Base-by-base conservation (phyloP, 305 asterid species). In the Fraxinus platypoda region DNA sequence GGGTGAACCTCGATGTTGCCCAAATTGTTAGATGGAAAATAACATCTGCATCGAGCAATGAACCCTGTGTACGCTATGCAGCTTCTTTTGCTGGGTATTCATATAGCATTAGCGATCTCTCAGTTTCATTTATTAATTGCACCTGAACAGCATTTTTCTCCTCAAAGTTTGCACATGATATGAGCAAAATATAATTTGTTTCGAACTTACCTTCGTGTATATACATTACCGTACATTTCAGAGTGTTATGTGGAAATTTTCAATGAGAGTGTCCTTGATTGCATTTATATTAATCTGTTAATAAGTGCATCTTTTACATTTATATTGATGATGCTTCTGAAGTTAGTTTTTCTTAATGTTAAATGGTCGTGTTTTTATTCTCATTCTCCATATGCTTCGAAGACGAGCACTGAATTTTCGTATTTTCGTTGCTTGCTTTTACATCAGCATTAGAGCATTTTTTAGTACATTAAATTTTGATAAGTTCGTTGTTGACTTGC, bases 1-100 rank as follows among this genome's bases (percentile, higher is more conserved):
- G 88, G 81, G 92, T 92, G 86, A 83, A 87, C 88, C 97, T 96
- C 87, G 98, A 96, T 93, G 83, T 96, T 85, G 98, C 96, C 88
- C 99, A 92, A 88, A 90, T 96, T 80, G 97, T 94, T 75, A 90
- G 98, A 89, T 94, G 99, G 98, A 93, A 89, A 89, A 87, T 81
- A 52, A 91, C 98, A 19, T 83, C 87, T 78, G 82, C 88, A 0
- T 90, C 98, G 83, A 87, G 88, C 66, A 94, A 92, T 80, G 98
- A 96, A 87, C 95, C 98, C 79, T 91, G 84, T 88, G 94, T 91
- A 84, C 97, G 95, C 92, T 96, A 96, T 91, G 98, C 99, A 77
- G 99, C 99, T 87, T 94, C 98, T 79, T 96, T 96, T 83, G 95
- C 98, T 75, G 99, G 99, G 98, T 94, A 94, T 84, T 78, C 66